Conservation (phyloP, 352 stramenopile genomes). For the Phytophthora pistaciae region DNA sequence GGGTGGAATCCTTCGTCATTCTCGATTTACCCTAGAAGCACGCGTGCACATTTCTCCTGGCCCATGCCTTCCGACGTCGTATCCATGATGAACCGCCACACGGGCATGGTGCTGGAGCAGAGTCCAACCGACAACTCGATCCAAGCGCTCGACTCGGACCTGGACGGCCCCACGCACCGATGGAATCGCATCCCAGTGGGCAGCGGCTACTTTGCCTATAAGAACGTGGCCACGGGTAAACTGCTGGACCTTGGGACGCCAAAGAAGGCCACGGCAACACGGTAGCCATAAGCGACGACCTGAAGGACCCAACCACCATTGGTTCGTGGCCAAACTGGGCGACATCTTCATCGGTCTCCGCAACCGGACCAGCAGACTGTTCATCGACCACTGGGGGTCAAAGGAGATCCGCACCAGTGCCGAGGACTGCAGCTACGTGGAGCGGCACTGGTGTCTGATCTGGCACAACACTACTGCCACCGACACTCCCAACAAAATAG, state of each 20-base stretch:
- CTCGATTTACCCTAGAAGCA: too few species aligned
- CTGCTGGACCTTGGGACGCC: neutral
- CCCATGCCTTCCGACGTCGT: neutral
- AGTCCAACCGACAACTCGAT: neutral
- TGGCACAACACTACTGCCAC: neutral
- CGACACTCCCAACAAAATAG: neutral
- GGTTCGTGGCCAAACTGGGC: neutral
- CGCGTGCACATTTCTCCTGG: too few species aligned
- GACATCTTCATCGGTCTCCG: neutral
- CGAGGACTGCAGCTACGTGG: neutral
- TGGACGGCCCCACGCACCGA: neutral
- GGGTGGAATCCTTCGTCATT: too few species aligned
- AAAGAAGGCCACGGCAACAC: neutral
- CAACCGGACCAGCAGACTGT: neutral
- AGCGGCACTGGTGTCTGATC: neutral
- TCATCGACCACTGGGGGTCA: neutral
- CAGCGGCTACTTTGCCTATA: neutral
- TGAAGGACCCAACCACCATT: neutral
- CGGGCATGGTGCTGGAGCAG: neutral
- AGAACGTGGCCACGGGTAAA: neutral
- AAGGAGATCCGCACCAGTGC: neutral
- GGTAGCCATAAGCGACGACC: neutral
- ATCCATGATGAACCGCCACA: neutral
- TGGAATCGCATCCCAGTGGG: neutral
- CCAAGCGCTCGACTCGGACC: neutral